These are phyloP conservation scores for Wickerhamiella bombiphila DNA, from an alignment of 805 yeast genomes.

Conservation along the genomic window DNA sequence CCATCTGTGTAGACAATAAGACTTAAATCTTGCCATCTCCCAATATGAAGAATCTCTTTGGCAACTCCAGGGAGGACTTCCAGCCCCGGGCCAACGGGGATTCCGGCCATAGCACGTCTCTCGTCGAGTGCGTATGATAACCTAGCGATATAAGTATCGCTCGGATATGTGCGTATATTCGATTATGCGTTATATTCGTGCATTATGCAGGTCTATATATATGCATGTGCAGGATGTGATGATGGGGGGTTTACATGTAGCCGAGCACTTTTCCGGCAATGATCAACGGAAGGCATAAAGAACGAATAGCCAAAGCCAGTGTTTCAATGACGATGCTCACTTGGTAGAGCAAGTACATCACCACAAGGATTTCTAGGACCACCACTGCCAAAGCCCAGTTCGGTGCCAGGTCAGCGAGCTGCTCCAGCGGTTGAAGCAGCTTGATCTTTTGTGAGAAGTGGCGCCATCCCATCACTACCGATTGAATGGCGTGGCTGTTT, in stretches of 20 bases:
- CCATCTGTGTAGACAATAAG: slow-evolving; percentile 70
- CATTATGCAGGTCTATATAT: too few relatives aligned
- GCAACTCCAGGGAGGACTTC: slow-evolving; percentile 54
- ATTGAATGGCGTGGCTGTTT: neutral
- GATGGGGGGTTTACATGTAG: slow-evolving; percentile 3
- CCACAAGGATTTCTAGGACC: slow-evolving; percentile 16
- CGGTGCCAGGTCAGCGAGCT: slow-evolving; percentile 18
- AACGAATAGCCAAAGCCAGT: slow-evolving; percentile 16
- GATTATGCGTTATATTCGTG: too few relatives aligned
- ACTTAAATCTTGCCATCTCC: slow-evolving; percentile 50
- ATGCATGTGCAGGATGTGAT: too few relatives aligned
- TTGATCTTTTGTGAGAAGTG: slow-evolving; percentile 15
- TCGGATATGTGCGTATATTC: neutral
- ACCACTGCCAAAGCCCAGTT: slow-evolving; percentile 15
- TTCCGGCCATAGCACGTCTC: neutral
- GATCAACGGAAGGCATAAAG: slow-evolving; percentile 20
- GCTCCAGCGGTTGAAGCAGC: slow-evolving; percentile 19
- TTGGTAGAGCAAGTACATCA: slow-evolving; percentile 21
- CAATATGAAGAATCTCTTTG: slow-evolving; percentile 29
- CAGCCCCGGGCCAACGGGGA: slow-evolving; percentile 1
- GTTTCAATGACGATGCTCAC: slow-evolving; percentile 20
- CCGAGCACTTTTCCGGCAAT: slow-evolving; percentile 15
- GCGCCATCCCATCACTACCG: slow-evolving; percentile 10
- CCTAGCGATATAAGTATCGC: too few relatives aligned
- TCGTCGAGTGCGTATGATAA: too few relatives aligned